These are phyloP conservation scores for Sporothrix globosa DNA, from an alignment of 2,329 filamentous ascomycete species.

Conservation along the genomic window DNA sequence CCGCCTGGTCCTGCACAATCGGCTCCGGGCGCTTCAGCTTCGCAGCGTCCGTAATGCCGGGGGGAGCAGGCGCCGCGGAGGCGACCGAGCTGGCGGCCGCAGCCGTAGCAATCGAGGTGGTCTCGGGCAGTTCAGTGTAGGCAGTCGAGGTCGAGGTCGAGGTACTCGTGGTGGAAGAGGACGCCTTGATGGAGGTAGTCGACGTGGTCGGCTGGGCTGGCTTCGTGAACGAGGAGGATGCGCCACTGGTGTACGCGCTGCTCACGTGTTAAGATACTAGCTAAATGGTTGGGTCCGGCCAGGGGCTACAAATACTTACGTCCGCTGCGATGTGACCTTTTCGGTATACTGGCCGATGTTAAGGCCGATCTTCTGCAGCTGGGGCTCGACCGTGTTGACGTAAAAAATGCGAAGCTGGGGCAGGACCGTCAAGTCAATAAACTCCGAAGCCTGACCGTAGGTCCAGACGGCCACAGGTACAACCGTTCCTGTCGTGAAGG, in stretches of 20 bases:
- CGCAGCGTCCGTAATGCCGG: slow-evolving; percentile 30
- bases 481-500: slow-evolving; percentile 69
- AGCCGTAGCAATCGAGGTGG: slow-evolving; percentile 36
- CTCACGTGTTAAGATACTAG: not conserved
- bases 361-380: slow-evolving; percentile 88
- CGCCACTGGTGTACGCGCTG: not conserved
- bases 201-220: slow-evolving; percentile 38
- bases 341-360: slow-evolving; percentile 76
- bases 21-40: slow-evolving; percentile 37
- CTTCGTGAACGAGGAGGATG: slow-evolving; percentile 44
- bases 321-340: slow-evolving; percentile 39
- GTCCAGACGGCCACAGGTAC: slow-evolving; percentile 73
- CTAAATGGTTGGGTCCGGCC: not conserved
- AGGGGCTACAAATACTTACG: slow-evolving; percentile 5
- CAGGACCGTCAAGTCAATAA: slow-evolving; percentile 77
- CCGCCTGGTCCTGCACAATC: slow-evolving; percentile 50
- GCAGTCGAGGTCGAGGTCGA: slow-evolving; percentile 40
- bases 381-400: slow-evolving; percentile 90
- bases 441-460: slow-evolving; percentile 69
- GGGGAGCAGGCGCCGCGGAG: slow-evolving; percentile 32
- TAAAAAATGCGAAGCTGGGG: slow-evolving; percentile 81
- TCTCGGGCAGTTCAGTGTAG: not conserved
- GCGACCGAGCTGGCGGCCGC: slow-evolving; percentile 36
- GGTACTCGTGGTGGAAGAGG: slow-evolving; percentile 39
- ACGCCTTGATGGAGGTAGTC: slow-evolving; percentile 37